These are phyloP conservation scores for Trichoderma pleuroti DNA, from an alignment of 2,329 filamentous ascomycete species.

Conservation along the genomic window DNA sequence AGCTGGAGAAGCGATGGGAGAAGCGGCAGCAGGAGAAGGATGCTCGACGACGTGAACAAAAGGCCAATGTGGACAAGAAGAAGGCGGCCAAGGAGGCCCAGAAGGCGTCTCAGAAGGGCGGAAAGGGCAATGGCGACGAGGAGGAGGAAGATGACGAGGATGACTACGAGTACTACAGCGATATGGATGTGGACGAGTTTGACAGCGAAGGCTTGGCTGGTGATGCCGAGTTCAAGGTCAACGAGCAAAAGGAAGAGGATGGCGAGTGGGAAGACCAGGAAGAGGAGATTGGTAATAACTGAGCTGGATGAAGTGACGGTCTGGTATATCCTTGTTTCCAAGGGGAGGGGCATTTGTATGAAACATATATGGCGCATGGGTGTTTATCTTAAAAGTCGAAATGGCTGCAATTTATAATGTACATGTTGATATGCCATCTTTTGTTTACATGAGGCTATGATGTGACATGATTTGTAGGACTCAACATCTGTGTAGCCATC, in stretches of 20 bases:
- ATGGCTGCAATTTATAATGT: background rate
- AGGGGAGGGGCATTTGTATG: background rate
- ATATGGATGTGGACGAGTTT: slow-evolving; percentile 47
- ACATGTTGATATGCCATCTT: background rate
- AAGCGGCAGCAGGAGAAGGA: slow-evolving; percentile 76
- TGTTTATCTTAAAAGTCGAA: background rate
- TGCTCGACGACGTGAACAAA: slow-evolving; percentile 74
- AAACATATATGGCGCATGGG: slow-evolving; percentile 12
- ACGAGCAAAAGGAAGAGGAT: slow-evolving; percentile 50
- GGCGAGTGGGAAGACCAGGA: slow-evolving; percentile 29
- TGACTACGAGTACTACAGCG: slow-evolving; percentile 44
- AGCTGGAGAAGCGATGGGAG: slow-evolving; percentile 81
- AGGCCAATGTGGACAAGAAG: slow-evolving; percentile 87
- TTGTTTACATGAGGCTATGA: background rate
- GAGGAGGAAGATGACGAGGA: slow-evolving; percentile 42
- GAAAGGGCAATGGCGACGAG: slow-evolving; percentile 35
- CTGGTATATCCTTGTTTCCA: background rate
- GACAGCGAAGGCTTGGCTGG: slow-evolving; percentile 51
- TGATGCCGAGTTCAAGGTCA: slow-evolving; percentile 48
- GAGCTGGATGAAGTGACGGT: background rate
- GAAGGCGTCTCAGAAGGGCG: slow-evolving; percentile 36
- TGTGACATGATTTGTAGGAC: background rate
- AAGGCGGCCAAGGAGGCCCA: slow-evolving; percentile 46
- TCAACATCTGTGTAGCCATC: background rate
- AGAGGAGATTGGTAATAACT: slow-evolving; percentile 17